Base-by-base conservation (phyloP, 345 rosid genomes). In the Litchi chinensis region DNA sequence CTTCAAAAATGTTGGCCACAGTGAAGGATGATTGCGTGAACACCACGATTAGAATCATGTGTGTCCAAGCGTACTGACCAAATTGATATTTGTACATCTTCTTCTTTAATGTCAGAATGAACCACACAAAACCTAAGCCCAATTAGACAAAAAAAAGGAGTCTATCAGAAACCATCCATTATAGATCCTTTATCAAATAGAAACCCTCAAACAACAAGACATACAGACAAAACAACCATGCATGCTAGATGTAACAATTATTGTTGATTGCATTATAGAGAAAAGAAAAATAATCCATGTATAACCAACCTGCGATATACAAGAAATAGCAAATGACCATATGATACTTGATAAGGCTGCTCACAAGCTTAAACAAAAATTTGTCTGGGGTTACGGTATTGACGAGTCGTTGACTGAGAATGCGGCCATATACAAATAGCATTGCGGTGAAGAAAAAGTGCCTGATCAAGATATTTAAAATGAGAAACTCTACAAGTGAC, bases 81-180 rank as follows among this genome's bases (percentile, higher is more conserved):
- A 96, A 96, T 86, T 96, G 99, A 93, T 96, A 96, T 93, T 96
- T 94, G 90, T 96, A 96, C 97, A 94, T 91, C 92, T 91, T 91
- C 97, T 93, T 96, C 86, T 96, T 96, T 65, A 96, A 80, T 21
- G 99, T 87, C 73, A 96, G 92, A 83, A 96, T 96, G 89, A 96
- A 96, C 99, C 99, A 96, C 89, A 96, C 90, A 82, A 96, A 96
- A 80, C 99, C 99, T 96, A 87, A 77, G 46, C 59, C 68, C 24
- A 70, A 54, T n/a, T 48, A 44, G 41, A 67, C 10, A 44, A 8
- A 37, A 50, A 39, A 21, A n/a, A n/a, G n/a, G n/a, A 50, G 39
- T 26, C 26, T n/a, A 68, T 73, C 59, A 65, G 78, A 40, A 48
- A 43, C 46, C 39, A 65, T 41, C 11, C 64, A 22, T 50, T 39